Conservation (phyloP, 2,329 filamentous ascomycete species). For the Fusarium chuoi region DNA sequence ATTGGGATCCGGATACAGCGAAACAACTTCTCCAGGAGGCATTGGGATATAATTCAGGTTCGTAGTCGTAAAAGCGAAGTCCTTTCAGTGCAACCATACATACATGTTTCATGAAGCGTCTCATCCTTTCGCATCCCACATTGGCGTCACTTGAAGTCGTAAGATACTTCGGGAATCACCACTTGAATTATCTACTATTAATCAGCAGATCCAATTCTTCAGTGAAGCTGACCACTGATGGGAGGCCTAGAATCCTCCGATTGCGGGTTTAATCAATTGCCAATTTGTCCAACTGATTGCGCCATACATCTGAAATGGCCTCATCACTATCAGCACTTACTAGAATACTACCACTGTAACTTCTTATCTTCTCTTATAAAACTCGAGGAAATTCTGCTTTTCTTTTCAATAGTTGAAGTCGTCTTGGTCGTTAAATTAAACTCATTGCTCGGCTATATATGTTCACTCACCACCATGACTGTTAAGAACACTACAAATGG, state of each 20-base stretch:
- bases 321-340: constrained; percentile 1
- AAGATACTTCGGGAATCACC: neutral
- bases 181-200: neutral
- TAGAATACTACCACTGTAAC: neutral
- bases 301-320: constrained; percentile 36
- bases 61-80: too few species aligned
- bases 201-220: neutral
- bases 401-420: neutral
- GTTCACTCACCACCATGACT: constrained; percentile 18
- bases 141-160: neutral
- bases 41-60: neutral
- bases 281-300: constrained; percentile 34
- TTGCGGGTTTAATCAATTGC: constrained; percentile 21
- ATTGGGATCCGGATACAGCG: neutral
- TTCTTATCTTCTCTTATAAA: neutral
- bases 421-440: neutral
- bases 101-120: neutral
- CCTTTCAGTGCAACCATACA: neutral
- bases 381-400: too few species aligned
- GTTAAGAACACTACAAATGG: constrained; percentile 31
- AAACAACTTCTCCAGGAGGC: neutral
- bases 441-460: neutral
- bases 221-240: neutral
- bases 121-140: neutral
- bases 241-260: neutral